Evolutionary conservation across 176 grass and related monocot species (phyloP).

Genomic region (Aegilops sharonensis): DNA sequence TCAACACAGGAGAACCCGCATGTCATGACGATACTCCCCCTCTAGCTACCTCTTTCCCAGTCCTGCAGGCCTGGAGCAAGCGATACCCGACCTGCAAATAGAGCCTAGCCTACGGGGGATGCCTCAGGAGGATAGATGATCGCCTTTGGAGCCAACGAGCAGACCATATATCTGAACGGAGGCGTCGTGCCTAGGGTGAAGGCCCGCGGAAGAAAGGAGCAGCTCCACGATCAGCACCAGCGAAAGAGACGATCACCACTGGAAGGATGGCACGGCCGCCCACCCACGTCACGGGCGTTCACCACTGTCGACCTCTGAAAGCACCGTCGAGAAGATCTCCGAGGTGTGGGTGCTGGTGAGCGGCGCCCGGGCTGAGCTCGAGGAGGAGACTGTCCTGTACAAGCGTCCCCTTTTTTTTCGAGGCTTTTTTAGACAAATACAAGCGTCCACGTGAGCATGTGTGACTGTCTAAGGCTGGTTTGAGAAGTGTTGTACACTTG

Average conservation of each 20-base stretch:
- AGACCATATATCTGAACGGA: slow-evolving; percentile 67
- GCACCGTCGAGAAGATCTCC: slow-evolving; percentile 58
- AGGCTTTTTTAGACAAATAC: no score
- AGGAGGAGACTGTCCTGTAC: slow-evolving; percentile 64
- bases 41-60: background rate
- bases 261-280: background rate
- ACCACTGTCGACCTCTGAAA: slow-evolving; percentile 54
- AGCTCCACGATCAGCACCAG: background rate
- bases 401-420: background rate
- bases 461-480: background rate
- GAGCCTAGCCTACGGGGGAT: slow-evolving; percentile 61
- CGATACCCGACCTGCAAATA: slow-evolving; percentile 67
- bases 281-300: slow-evolving; percentile 45
- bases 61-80: slow-evolving; percentile 56
- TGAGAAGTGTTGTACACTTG: background rate
- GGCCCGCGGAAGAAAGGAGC: slow-evolving; percentile 1
- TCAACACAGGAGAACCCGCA: background rate
- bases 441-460: slow-evolving; percentile 33
- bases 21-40: background rate
- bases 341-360: slow-evolving; percentile 78
- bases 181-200: slow-evolving; percentile 86
- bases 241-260: background rate
- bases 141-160: slow-evolving; percentile 30
- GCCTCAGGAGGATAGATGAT: slow-evolving; percentile 54
- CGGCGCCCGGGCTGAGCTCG: slow-evolving; percentile 37